A percentile compares a stretch with the other conserved stretches of the same genome.
These are phyloP conservation scores for Schwanniomyces pseudopolymorphus DNA, from an alignment of 805 yeast species.

Conservation along the genomic window DNA sequence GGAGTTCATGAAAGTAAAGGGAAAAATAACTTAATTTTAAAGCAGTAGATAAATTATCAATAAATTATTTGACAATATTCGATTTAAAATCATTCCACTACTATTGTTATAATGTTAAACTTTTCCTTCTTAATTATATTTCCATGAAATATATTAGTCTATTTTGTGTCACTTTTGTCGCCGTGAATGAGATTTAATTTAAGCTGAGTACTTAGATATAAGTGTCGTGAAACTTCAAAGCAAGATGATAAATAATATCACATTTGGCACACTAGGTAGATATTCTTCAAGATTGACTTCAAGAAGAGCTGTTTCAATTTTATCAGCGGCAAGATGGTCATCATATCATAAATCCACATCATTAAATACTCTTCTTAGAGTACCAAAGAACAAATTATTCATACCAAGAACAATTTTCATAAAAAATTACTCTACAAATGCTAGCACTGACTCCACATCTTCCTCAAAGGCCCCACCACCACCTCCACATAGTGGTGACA, in stretches of 20 bases:
- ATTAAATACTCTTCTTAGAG: neutral
- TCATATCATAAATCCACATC: neutral
- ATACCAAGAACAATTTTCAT: neutral
- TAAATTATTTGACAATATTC: too few relatives aligned
- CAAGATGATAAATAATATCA: neutral
- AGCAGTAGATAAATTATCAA: too few relatives aligned
- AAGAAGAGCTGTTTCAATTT: neutral
- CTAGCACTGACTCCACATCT: conserved; percentile 11
- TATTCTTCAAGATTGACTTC: neutral
- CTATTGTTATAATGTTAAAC: too few relatives aligned
- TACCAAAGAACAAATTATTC: neutral
- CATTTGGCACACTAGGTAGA: neutral
- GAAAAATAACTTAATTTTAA: too few relatives aligned
- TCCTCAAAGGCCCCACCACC: conserved; percentile 32
- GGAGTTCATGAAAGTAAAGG: too few relatives aligned
- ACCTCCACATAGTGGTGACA: conserved; percentile 34
- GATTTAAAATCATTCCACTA: too few relatives aligned
- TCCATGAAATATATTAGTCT: too few relatives aligned
- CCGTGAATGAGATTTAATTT: neutral
- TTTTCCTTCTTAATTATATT: too few relatives aligned
- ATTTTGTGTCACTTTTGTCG: neutral
- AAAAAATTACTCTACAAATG: conserved; percentile 15
- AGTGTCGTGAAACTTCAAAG: neutral
- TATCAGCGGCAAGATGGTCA: neutral
- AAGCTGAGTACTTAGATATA: neutral